Percentiles rank a stretch among this genome's conserved stretches.
Evolutionary conservation across 345 rosid species (phyloP).

Genomic region (Rhodamnia rubescens): DNA sequence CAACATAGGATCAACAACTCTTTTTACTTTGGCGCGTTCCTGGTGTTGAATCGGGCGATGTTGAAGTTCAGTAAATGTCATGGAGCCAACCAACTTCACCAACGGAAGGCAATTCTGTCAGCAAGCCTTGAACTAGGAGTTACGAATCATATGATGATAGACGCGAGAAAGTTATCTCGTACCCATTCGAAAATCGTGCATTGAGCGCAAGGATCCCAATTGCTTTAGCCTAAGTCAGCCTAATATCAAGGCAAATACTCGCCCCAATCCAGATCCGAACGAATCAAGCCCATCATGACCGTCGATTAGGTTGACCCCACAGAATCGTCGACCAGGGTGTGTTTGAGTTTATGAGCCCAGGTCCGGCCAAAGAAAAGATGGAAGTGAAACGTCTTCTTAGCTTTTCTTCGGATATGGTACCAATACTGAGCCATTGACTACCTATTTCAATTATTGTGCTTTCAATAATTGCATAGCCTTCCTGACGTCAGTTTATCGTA

Average conservation of each 20-base stretch:
- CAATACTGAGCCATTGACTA: too few species aligned
- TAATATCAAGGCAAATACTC: neutral
- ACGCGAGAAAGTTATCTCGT: neutral
- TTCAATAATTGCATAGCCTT: too few species aligned
- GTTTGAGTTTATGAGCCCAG: neutral
- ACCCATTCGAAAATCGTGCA: neutral
- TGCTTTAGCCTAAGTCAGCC: neutral
- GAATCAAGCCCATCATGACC: neutral
- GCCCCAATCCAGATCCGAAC: neutral
- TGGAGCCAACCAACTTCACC: neutral
- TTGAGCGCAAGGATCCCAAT: neutral
- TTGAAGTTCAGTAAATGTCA: neutral
- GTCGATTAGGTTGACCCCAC: neutral
- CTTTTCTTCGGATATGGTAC: too few species aligned
- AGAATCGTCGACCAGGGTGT: neutral
- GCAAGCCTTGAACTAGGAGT: neutral
- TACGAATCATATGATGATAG: neutral
- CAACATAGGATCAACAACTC: neutral
- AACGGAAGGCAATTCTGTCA: neutral
- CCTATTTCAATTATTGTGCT: too few species aligned
- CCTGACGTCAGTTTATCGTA: neutral
- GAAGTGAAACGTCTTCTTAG: neutral
- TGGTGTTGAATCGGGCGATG: neutral
- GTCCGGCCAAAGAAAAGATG: neutral
- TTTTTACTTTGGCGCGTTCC: neutral